Conservation (phyloP, 2,329 filamentous ascomycete species). For the Neofusicoccum umdonicola region DNA sequence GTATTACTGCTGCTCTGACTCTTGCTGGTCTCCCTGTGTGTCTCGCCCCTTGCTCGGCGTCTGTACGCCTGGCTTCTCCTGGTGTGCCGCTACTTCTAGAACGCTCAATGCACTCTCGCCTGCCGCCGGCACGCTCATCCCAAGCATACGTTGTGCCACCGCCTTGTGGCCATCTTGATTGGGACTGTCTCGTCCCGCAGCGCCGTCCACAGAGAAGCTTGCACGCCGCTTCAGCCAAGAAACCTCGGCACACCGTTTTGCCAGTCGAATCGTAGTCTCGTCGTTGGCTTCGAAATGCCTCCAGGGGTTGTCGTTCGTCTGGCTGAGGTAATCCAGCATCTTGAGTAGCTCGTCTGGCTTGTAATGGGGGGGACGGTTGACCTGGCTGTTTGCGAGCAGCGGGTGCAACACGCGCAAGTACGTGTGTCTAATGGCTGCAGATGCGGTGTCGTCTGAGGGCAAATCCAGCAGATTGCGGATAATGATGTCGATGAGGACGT, state of each 20-base stretch:
- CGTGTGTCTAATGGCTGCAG: conserved; percentile 72
- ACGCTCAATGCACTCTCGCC: conserved; percentile 39
- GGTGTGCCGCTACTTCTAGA: conserved; percentile 39
- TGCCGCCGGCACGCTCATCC: conserved; percentile 37
- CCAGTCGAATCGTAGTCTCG: conserved; percentile 74
- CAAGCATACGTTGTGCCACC: conserved; percentile 36
- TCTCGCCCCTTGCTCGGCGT: conserved; percentile 33
- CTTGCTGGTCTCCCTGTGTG: neutral
- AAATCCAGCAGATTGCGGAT: conserved; percentile 95
- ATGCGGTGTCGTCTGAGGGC: conserved; percentile 67
- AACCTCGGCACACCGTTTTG: conserved; percentile 71
- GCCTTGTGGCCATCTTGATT: conserved; percentile 35
- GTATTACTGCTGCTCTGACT: neutral
- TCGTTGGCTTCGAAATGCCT: conserved; percentile 76
- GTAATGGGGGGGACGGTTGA: conserved; percentile 83
- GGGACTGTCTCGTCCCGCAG: conserved; percentile 14
- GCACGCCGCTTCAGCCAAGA: conserved; percentile 57
- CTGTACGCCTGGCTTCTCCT: conserved; percentile 41
- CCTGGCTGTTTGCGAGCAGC: conserved; percentile 84
- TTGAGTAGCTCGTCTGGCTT: conserved; percentile 81
- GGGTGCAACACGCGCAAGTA: conserved; percentile 92
- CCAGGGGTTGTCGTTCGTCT: conserved; percentile 50
- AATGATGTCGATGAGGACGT: conserved; percentile 91
- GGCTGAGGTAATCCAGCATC: conserved; percentile 67
- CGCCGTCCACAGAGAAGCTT: conserved; percentile 1